phyloP scores from a whole-genome alignment of 208 protist species.

The Novymonas esmeraldas region DNA sequence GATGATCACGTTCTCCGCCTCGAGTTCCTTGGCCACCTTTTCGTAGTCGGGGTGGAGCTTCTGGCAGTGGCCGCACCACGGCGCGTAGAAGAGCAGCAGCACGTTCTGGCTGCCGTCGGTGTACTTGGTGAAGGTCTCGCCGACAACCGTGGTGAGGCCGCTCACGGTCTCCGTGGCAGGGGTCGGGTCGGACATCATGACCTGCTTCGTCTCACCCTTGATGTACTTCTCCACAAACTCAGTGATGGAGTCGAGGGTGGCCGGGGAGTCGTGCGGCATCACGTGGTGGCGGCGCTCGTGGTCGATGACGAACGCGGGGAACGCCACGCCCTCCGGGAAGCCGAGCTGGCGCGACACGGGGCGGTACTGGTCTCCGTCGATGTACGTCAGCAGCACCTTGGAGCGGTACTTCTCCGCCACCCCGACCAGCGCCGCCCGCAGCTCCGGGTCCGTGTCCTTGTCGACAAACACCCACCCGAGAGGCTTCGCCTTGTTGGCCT shows the following conservation, averaged over 20 bases:
- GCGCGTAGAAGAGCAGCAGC: slow-evolving; percentile 96
- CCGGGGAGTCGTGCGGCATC: slow-evolving; percentile 41
- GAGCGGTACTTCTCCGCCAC: slow-evolving; percentile 78
- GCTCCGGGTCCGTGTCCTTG: slow-evolving; percentile 25
- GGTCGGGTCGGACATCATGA: slow-evolving; percentile 57
- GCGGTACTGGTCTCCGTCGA: slow-evolving; percentile 74
- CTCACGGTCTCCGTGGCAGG: slow-evolving; percentile 73
- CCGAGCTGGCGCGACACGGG: slow-evolving; percentile 63
- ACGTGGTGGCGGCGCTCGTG: slow-evolving; percentile 51
- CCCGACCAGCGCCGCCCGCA: slow-evolving; percentile 36
- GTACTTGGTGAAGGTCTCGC: slow-evolving; percentile 57
- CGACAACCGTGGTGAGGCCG: slow-evolving; percentile 86
- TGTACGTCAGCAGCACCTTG: slow-evolving; percentile 72
- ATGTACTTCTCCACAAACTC: slow-evolving; percentile 64
- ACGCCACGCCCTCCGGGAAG: slow-evolving; percentile 59
- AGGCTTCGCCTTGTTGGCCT: slow-evolving; percentile 35
- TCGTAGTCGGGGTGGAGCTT: slow-evolving; percentile 88
- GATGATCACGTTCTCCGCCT: slow-evolving; percentile 69
- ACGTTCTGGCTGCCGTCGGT: slow-evolving; percentile 75
- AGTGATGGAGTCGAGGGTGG: slow-evolving; percentile 49
- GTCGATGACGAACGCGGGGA: slow-evolving; percentile 81
- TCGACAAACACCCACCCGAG: slow-evolving; percentile 78
- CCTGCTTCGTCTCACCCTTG: slow-evolving; percentile 48
- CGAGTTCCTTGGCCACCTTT: slow-evolving; percentile 60
- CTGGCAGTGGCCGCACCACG: slow-evolving; percentile 97